These are phyloP conservation scores for Apostasia ramifera DNA, from an alignment of 106 monocot genomes.

Conservation along the genomic window DNA sequence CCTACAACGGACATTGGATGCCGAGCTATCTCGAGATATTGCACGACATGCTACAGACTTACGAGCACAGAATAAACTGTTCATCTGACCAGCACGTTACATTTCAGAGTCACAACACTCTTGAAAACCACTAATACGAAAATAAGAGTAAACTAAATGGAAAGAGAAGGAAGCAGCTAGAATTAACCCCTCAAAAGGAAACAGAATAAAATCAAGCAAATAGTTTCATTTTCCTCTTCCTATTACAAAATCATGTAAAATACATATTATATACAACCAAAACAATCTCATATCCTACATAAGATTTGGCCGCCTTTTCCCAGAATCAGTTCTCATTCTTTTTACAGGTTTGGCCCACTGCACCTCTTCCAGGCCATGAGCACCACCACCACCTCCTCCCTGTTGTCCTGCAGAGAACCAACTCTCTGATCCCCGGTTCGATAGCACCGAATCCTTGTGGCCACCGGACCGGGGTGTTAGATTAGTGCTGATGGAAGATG, in stretches of 20 bases:
- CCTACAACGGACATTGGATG: too few species aligned
- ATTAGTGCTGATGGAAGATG: slow-evolving; percentile 12
- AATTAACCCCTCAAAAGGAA: neutral
- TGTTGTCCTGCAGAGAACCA: slow-evolving; percentile 8
- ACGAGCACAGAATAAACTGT: too few species aligned
- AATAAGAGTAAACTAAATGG: neutral
- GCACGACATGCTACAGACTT: too few species aligned
- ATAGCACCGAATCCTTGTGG: slow-evolving; percentile 20
- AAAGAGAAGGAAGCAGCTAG: too few species aligned
- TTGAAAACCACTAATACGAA: too few species aligned
- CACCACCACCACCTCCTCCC: slow-evolving; percentile 8
- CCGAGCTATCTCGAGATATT: too few species aligned
- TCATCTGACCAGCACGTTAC: too few species aligned
- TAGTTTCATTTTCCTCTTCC: neutral
- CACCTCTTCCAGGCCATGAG: slow-evolving; percentile 32
- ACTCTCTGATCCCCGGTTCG: slow-evolving; percentile 13
- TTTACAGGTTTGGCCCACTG: slow-evolving; percentile 95
- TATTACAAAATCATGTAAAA: slow-evolving; percentile 8
- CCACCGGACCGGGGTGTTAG: slow-evolving; percentile 21
- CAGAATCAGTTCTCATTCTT: slow-evolving; percentile 74
- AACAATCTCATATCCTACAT: slow-evolving; percentile 20
- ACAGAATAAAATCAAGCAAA: neutral
- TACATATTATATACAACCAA: slow-evolving; percentile 8
- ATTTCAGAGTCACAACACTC: too few species aligned
- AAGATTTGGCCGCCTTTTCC: slow-evolving; percentile 76